Percentiles rank a stretch among this genome's conserved stretches.
These are phyloP conservation scores for Suillus brevipes DNA, from an alignment of 768 basidiomycete genomes.

Conservation along the genomic window DNA sequence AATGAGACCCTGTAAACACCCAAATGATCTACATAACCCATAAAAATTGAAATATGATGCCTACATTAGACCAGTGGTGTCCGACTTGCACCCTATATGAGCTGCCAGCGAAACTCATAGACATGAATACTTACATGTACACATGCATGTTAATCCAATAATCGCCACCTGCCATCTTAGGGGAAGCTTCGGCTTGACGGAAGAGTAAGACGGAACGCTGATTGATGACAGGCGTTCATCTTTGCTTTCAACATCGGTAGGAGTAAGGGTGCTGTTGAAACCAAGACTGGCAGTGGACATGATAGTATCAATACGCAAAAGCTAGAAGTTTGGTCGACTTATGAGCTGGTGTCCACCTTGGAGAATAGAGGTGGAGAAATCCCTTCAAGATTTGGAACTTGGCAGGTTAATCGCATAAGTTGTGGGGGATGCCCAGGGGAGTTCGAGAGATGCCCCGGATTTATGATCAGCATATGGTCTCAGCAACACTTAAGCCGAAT, in stretches of 20 bases:
- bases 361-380: neutral
- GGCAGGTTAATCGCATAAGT: neutral
- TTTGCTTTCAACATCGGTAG: neutral
- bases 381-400: neutral
- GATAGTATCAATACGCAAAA: neutral
- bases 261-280: neutral
- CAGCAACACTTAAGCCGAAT: neutral
- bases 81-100: slow-evolving; percentile 30
- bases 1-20: slow-evolving; percentile 34
- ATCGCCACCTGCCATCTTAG: slow-evolving; percentile 37
- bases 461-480: neutral
- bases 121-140: slow-evolving; percentile 36
- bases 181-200: slow-evolving; percentile 33
- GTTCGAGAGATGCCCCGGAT: neutral
- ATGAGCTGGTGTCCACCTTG: neutral
- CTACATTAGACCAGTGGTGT: slow-evolving; percentile 44
- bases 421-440: neutral
- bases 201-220: neutral
- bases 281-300: neutral
- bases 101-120: neutral
- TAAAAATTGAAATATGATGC: slow-evolving; percentile 11
- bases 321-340: neutral
- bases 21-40: neutral
- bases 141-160: slow-evolving; percentile 40
- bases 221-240: neutral